Conservation (phyloP, 169 alveolate genomes). For the Plasmodium fragile region DNA sequence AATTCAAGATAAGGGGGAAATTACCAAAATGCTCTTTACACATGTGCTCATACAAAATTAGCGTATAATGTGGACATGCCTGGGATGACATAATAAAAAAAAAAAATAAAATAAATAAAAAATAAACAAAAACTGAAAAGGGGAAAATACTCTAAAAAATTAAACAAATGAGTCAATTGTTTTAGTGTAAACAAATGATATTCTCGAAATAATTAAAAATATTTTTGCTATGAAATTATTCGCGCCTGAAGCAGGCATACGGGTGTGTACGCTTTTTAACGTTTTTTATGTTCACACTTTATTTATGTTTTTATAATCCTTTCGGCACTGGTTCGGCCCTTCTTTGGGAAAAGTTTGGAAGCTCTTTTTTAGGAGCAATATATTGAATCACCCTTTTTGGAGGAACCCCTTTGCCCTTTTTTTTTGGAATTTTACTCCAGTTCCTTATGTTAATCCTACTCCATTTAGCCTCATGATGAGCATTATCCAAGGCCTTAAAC, state of each 20-base stretch:
- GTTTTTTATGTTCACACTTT: background rate
- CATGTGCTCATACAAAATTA: constrained; percentile 23
- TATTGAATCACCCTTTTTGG: background rate
- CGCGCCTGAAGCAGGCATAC: constrained; percentile 2
- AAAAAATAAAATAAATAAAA: background rate
- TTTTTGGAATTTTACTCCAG: background rate
- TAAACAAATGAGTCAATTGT: constrained; percentile 3
- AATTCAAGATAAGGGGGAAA: background rate
- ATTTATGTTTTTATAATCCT: background rate
- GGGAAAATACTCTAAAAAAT: background rate
- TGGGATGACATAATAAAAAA: constrained; percentile 13
- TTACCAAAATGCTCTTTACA: background rate
- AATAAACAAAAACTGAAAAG: constrained; percentile 10
- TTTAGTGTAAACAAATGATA: constrained; percentile 24
- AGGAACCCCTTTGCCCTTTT: background rate
- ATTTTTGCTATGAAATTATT: background rate
- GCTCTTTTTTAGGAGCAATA: background rate
- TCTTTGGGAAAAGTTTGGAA: background rate
- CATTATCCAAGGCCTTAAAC: background rate
- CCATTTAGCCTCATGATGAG: background rate
- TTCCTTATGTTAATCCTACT: background rate
- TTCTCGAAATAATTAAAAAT: constrained; percentile 1
- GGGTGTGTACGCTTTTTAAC: background rate
- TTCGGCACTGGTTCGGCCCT: background rate
- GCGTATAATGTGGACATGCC: constrained; percentile 38